Conservation (phyloP, 805 yeast species). For the Wickerhamiella sorbophila region DNA sequence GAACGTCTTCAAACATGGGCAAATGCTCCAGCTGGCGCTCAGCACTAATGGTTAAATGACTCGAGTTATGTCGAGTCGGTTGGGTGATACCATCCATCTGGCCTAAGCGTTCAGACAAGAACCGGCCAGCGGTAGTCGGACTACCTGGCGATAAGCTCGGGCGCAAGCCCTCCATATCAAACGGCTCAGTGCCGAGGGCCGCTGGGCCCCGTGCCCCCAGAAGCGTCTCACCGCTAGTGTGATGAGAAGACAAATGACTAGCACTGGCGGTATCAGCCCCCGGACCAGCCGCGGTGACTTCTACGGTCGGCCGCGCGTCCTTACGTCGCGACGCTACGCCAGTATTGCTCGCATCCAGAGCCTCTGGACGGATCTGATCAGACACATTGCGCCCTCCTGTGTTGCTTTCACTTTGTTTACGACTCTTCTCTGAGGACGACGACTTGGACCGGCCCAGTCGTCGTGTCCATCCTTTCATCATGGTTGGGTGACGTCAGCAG, state of each 20-base stretch:
- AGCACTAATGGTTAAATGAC: constrained; percentile 72
- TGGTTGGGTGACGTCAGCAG: constrained; percentile 7
- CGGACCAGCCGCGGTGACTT: constrained; percentile 4
- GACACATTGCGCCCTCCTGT: background rate
- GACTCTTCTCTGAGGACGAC: constrained; percentile 17
- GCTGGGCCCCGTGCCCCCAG: background rate
- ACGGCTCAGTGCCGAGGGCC: background rate
- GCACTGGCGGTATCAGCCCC: background rate
- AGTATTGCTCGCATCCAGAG: constrained; percentile 18
- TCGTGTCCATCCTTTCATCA: constrained; percentile 30
- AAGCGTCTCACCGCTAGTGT: background rate
- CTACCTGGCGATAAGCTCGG: constrained; percentile 1
- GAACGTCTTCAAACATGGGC: constrained; percentile 79
- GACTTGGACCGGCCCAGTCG: constrained; percentile 23
- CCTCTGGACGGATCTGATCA: constrained; percentile 20
- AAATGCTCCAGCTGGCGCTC: constrained; percentile 54
- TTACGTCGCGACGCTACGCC: constrained; percentile 19
- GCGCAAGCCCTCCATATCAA: constrained; percentile 1
- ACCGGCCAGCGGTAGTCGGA: constrained; percentile 22
- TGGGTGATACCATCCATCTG: constrained; percentile 65
- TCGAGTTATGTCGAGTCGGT: constrained; percentile 85
- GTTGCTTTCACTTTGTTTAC: constrained; percentile 10
- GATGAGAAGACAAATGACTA: background rate
- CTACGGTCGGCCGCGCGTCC: constrained; percentile 6
- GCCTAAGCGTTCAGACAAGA: constrained; percentile 45